phyloP scores from a whole-genome alignment of 352 stramenopile species.

The Globisporangium irregulare region DNA sequence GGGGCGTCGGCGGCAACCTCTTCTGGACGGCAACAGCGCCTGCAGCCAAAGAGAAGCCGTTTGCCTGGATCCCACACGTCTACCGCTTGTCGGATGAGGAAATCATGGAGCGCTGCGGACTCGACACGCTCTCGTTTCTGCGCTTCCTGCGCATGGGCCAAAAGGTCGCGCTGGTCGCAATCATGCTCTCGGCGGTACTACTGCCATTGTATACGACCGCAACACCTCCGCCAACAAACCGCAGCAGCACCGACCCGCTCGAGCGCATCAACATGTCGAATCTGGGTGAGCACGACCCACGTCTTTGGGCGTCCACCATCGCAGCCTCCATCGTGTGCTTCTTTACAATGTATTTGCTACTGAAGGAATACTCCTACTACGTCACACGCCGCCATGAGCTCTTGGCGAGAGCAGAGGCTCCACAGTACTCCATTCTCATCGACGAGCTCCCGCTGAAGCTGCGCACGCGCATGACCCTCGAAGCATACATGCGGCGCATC shows the following conservation, averaged over 20 bases:
- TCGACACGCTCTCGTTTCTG: constrained; percentile 75
- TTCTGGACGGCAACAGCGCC: constrained; percentile 24
- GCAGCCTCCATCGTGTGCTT: constrained; percentile 53
- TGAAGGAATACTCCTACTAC: constrained; percentile 67
- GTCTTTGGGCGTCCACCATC: constrained; percentile 61
- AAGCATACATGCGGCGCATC: constrained; percentile 69
- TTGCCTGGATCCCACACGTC: constrained; percentile 49
- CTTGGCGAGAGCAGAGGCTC: constrained; percentile 43
- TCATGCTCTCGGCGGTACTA: constrained; percentile 52
- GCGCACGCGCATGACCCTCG: constrained; percentile 53
- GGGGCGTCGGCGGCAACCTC: constrained; percentile 28
- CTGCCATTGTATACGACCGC: constrained; percentile 75
- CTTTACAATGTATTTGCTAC: constrained; percentile 55
- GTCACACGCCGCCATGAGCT: constrained; percentile 55
- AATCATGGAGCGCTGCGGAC: constrained; percentile 61
- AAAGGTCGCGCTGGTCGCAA: constrained; percentile 58
- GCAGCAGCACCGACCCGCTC: constrained; percentile 41
- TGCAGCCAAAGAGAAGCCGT: constrained; percentile 16
- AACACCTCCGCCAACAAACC: constrained; percentile 17
- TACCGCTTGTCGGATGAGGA: constrained; percentile 58
- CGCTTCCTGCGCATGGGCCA: constrained; percentile 65
- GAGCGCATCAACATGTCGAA: constrained; percentile 78
- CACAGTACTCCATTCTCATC: constrained; percentile 76
- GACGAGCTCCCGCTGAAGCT: constrained; percentile 63
- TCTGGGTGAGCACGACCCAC: constrained; percentile 38